phyloP scores from a whole-genome alignment of 2,329 filamentous ascomycete species.

The Fusarium mundagurra region DNA sequence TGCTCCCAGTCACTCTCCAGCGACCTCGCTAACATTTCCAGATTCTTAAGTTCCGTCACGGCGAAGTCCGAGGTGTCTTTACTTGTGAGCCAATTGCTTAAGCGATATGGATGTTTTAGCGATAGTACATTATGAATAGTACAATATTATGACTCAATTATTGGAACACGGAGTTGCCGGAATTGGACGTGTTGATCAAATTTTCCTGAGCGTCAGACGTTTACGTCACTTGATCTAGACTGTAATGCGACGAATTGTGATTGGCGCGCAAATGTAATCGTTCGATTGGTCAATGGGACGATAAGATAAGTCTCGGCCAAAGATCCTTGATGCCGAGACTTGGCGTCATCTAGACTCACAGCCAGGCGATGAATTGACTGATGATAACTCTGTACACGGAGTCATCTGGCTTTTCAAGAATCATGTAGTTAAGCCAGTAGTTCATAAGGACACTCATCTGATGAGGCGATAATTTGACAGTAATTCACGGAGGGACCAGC shows the following conservation, averaged over 20 bases:
- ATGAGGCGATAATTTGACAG: not conserved
- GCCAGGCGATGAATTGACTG: not conserved
- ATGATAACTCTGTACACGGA: not conserved
- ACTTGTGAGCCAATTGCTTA: constrained; percentile 45
- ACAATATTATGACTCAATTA: constrained; percentile 20
- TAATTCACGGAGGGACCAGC: not conserved
- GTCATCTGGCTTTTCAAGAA: not conserved
- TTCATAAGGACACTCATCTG: not conserved
- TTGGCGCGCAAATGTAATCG: constrained; percentile 15
- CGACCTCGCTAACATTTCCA: constrained; percentile 27
- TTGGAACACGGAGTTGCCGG: constrained; percentile 9
- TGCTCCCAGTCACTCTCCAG: not conserved
- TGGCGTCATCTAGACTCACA: not conserved
- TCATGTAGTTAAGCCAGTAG: not conserved
- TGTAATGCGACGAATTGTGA: not conserved
- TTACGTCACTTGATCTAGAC: constrained; percentile 8
- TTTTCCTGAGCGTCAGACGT: not conserved
- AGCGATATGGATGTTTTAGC: constrained; percentile 16
- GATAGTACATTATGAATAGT: constrained; percentile 28
- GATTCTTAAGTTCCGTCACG: constrained; percentile 40
- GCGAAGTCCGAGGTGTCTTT: constrained; percentile 43
- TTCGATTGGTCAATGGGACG: not conserved
- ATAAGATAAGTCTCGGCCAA: constrained; percentile 3
- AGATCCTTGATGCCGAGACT: not conserved
- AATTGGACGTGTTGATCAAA: not conserved